Percentiles rank a stretch among this genome's conserved stretches.
Evolutionary conservation across 2,329 filamentous ascomycete species (phyloP).

Genomic region (Aphanoascus verrucosus): DNA sequence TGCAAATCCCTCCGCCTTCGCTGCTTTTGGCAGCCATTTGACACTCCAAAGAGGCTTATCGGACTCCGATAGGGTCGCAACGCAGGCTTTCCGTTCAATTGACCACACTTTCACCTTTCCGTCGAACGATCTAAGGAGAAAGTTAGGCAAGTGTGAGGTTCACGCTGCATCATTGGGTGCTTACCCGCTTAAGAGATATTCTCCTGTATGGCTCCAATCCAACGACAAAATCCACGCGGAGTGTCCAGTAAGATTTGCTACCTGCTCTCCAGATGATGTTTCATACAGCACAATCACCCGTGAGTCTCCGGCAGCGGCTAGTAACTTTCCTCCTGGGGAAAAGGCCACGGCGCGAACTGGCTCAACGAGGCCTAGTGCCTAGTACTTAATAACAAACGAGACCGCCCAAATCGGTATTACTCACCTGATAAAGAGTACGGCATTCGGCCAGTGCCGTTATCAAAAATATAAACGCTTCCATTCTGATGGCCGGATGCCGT

Average conservation of each 20-base stretch:
- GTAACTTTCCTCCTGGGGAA: slow-evolving; percentile 69
- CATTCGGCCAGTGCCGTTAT: slow-evolving; percentile 77
- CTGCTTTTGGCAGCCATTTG: slow-evolving; percentile 65
- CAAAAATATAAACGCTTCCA: slow-evolving; percentile 86
- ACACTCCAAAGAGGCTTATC: slow-evolving; percentile 76
- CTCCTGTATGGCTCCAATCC: slow-evolving; percentile 87
- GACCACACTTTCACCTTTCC: slow-evolving; percentile 96
- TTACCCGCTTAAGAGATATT: slow-evolving; percentile 74
- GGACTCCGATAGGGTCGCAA: slow-evolving; percentile 87
- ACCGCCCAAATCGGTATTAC: neutral
- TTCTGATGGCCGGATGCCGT: slow-evolving; percentile 90
- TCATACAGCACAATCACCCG: slow-evolving; percentile 86
- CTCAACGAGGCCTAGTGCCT: slow-evolving; percentile 61
- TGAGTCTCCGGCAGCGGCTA: slow-evolving; percentile 84
- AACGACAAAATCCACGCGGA: slow-evolving; percentile 80
- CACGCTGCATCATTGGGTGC: slow-evolving; percentile 18
- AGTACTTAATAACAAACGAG: slow-evolving; percentile 21
- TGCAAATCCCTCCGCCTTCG: slow-evolving; percentile 57
- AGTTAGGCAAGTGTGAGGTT: neutral
- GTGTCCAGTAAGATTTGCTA: slow-evolving; percentile 71
- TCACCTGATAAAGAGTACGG: slow-evolving; percentile 72
- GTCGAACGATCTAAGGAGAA: slow-evolving; percentile 55
- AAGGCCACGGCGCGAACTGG: slow-evolving; percentile 79
- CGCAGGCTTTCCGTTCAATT: slow-evolving; percentile 68
- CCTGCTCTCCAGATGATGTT: slow-evolving; percentile 80